Base-by-base conservation (phyloP, 495 filamentous ascomycete species). In the Collariella sp. region DNA sequence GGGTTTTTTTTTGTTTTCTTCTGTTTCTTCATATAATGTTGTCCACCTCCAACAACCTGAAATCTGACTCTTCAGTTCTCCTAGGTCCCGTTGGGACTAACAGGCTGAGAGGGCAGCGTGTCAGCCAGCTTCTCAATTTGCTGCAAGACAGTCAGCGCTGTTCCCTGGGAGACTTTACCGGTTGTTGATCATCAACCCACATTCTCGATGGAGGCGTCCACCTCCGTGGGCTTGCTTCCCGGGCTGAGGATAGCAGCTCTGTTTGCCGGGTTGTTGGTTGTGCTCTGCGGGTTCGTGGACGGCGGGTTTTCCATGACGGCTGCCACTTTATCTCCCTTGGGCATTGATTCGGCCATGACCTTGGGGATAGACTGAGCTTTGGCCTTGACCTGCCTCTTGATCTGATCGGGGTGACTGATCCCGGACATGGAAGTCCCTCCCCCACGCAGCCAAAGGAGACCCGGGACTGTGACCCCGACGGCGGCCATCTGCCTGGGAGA, bases 401-500 rank as follows among this genome's bases (percentile, higher is more conserved):
- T 2, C 40, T 6, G 18, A 9, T 9, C 9, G 26, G 4, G 26
- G 26, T 9, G 5, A 18, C 44, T 23, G 45, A 5, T 19, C 10
- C 24, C 15, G 16, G 31, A 6, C 13, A 7, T 23, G 20, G 35
- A 20, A 3, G 24, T 34, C 7, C 10, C 16, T 10, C 15, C 12
- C 19, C 19, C 46, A 1, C 47, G 47, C 40, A 56, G 40, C 20
- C 56, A 58, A 2, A 58, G n/a, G n/a, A 53, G 35, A 24, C 50
- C 54, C 0, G 62, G 62, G 1, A 62, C 6, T 0, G 59, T 52
- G 16, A 67, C 29, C 4, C 24, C 62, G 13, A 60, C 49, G 15
- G 64, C 50, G 10, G 52, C 54, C 26, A 62, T 31, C 16, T 57
- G 34, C 59, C 62, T 66, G 19, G 2, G 7, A n/a, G 36, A 0